Evolutionary conservation across 2,329 filamentous ascomycete genomes (phyloP).

Genomic region (Fusarium pseudograminearum): DNA sequence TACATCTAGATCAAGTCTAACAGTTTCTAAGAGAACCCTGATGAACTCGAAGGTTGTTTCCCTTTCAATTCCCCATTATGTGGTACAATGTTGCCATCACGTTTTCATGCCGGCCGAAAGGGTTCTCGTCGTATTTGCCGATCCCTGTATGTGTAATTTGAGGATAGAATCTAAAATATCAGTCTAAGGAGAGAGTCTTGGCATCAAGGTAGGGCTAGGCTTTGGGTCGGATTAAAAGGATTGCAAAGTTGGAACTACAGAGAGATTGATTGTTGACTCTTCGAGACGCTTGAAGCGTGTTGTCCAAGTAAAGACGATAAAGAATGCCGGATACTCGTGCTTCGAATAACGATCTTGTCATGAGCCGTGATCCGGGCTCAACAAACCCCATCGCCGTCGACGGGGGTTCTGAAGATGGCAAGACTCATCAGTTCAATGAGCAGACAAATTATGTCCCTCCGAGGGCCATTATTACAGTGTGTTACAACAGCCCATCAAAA

Average conservation of each 20-base stretch:
- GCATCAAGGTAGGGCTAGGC: not conserved
- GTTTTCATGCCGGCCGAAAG: not conserved
- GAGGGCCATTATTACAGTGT: slow-evolving; percentile 64
- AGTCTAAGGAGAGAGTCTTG: not conserved
- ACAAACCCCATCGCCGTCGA: slow-evolving; percentile 13
- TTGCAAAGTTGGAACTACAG: not conserved
- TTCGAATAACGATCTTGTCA: not conserved
- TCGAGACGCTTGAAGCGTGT: not conserved
- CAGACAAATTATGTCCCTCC: slow-evolving; percentile 67
- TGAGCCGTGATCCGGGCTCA: slow-evolving; percentile 19
- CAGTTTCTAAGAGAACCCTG: slow-evolving; percentile 19
- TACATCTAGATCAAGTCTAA: not conserved
- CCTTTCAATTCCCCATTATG: no score
- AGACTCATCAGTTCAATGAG: slow-evolving; percentile 60
- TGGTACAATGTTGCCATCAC: not conserved
- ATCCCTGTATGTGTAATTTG: slow-evolving; percentile 9
- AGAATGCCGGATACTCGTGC: not conserved
- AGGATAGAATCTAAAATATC: not conserved
- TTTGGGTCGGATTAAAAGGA: slow-evolving; percentile 2
- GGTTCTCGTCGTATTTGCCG: slow-evolving; percentile 24
- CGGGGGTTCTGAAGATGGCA: slow-evolving; percentile 33
- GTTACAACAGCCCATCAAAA: not conserved
- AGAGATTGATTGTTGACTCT: not conserved
- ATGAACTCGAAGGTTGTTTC: not conserved
- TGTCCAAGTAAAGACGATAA: not conserved